Evolutionary conservation across 805 yeast species (phyloP), one percentile per base, ranked within the genome.

Genomic region (Kodamaea jinghongensis): DNA sequence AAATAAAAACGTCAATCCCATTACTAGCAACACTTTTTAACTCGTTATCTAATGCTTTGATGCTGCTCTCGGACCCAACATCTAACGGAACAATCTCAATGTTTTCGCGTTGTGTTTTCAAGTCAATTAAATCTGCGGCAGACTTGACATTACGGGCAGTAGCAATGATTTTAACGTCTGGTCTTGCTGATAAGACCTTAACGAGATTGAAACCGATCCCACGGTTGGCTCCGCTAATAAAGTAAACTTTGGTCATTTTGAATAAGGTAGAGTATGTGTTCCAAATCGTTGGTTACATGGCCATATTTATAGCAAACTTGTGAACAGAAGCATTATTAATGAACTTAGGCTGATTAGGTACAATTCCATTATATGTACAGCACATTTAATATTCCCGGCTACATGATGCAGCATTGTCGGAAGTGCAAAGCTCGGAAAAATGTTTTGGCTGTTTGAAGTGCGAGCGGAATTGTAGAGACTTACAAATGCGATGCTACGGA

Each of bases 221-320:
- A 42, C 69, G 55, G 17, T 69, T 64, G 12, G 70, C 70, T 9
- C 77, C 76, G 2, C 71, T 61, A 11, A 70, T 46, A 3, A 70
- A 49, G 47, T 65, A 65, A 48, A 46, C 34, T 20, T 17, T 22
- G 7, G 35, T 17, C 35, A 32, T 32, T 32, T n/a, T n/a, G n/a
- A n/a, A n/a, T n/a, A n/a, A n/a, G n/a, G n/a, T n/a, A n/a, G n/a
- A n/a, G n/a, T n/a, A n/a, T n/a, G n/a, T n/a, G n/a, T n/a, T n/a
- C n/a, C n/a, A n/a, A n/a, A n/a, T n/a, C n/a, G n/a, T n/a, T n/a
- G n/a, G n/a, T n/a, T n/a, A n/a, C n/a, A n/a, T n/a, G n/a, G n/a
- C n/a, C n/a, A n/a, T n/a, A n/a, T n/a, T n/a, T n/a, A n/a, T n/a
- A n/a, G n/a, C n/a, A n/a, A n/a, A n/a, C n/a, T n/a, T n/a, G n/a